Percentiles rank a stretch among this genome's conserved stretches.
Evolutionary conservation across 192 early-diverging fungal species (phyloP).

Genomic region (Dissophora globulifera): DNA sequence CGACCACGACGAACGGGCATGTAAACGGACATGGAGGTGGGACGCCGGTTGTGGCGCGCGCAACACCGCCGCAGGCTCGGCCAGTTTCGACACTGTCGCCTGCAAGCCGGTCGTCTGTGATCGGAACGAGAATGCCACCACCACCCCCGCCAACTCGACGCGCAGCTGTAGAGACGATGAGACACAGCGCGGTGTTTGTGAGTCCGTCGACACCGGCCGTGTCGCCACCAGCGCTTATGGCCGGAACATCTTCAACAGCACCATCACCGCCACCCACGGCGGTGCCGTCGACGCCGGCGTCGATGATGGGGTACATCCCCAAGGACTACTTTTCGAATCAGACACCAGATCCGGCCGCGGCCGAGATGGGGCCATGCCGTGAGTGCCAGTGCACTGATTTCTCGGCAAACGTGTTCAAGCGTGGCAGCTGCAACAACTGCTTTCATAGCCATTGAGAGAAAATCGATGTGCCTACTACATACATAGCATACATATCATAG

Average conservation of each 20-base stretch:
- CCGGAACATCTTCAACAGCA: conserved; percentile 36
- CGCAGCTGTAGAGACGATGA: conserved; percentile 24
- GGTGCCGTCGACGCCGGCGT: conserved; percentile 50
- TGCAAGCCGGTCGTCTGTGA: conserved; percentile 21
- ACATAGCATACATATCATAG: no score
- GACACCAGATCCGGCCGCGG: conserved; percentile 10
- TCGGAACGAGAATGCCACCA: conserved; percentile 52
- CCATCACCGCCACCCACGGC: conserved; percentile 44
- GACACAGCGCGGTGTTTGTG: conserved; percentile 45
- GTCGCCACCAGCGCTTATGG: conserved; percentile 29
- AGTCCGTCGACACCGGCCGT: conserved; percentile 9
- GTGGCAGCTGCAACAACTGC: conserved; percentile 83
- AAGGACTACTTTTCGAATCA: conserved; percentile 49
- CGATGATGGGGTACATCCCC: conserved; percentile 59
- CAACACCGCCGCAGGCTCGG: conserved; percentile 25
- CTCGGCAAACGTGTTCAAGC: conserved; percentile 78
- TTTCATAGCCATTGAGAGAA: conserved; percentile 74
- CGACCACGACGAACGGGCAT: conserved; percentile 9
- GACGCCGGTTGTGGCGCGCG: conserved; percentile 14
- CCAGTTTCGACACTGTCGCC: conserved; percentile 18
- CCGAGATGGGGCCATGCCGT: conserved; percentile 56
- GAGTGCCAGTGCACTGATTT: conserved; percentile 82
- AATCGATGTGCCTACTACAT: no score
- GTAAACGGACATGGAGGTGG: conserved; percentile 10
- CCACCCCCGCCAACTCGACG: conserved; percentile 48